phyloP scores from a whole-genome alignment of 345 rosid genomes.

The Murraya koenigii region DNA sequence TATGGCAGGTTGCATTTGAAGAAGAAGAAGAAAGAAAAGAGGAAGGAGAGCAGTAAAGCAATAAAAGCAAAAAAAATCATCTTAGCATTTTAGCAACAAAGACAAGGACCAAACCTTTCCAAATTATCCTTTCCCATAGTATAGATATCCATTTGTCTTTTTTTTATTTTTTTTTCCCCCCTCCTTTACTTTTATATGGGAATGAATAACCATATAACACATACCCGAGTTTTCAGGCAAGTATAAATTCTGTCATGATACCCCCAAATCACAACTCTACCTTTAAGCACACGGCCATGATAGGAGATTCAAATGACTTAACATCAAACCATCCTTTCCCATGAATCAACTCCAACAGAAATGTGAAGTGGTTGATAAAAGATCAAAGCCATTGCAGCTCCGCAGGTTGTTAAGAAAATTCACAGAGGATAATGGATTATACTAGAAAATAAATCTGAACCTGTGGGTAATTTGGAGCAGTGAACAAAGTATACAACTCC shows the following conservation, averaged over 20 bases:
- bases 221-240: not conserved
- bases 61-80: not conserved
- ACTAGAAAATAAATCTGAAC: conserved; percentile 7
- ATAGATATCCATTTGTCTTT: not conserved
- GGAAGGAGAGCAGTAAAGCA: not conserved
- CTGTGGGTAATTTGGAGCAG: conserved; percentile 39
- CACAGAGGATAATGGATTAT: not conserved
- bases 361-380: not conserved
- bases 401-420: not conserved
- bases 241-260: not conserved
- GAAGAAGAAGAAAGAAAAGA: too few species aligned
- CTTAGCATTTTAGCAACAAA: not conserved
- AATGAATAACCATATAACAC: not conserved
- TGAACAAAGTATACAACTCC: conserved; percentile 37
- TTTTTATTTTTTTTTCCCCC: too few species aligned
- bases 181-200: not conserved
- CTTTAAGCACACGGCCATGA: not conserved
- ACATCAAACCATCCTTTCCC: not conserved
- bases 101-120: not conserved
- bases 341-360: too few species aligned
- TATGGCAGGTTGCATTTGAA: too few species aligned
- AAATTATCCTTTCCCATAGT: not conserved
- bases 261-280: not conserved
- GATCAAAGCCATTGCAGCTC: not conserved
- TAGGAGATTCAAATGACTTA: not conserved